A percentile compares a stretch with the other conserved stretches of the same genome.
Conservation (phyloP, 2,329 filamentous ascomycete genomes). For the Ascochyta viciae-villosae region DNA sequence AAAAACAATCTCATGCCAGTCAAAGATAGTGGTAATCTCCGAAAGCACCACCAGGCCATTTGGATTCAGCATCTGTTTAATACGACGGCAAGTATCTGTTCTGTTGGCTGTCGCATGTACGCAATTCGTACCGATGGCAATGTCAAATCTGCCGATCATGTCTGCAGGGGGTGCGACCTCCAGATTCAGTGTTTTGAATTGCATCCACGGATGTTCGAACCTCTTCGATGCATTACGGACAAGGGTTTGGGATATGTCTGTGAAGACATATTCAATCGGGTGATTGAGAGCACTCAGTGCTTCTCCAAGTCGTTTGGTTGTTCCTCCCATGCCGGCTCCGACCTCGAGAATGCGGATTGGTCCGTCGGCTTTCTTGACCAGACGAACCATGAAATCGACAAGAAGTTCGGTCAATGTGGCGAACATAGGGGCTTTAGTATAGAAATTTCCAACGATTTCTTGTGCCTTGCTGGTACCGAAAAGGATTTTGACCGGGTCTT, state of each 20-base stretch:
- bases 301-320: conserved; percentile 4
- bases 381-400: conserved; percentile 15
- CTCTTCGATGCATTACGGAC: conserved; percentile 42
- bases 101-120: conserved; percentile 31
- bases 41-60: conserved; percentile 24
- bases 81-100: conserved; percentile 4
- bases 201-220: conserved; percentile 41
- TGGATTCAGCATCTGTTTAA: conserved; percentile 14
- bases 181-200: conserved; percentile 42
- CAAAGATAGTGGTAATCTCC: conserved; percentile 21
- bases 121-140: conserved; percentile 29
- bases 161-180: conserved; percentile 10
- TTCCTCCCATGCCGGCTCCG: not conserved
- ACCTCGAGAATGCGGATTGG: not conserved
- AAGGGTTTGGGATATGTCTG: conserved; percentile 43
- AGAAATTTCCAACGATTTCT: conserved; percentile 23
- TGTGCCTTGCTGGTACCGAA: conserved; percentile 4
- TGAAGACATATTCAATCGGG: not conserved
- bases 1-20: conserved; percentile 29
- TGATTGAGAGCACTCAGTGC: not conserved
- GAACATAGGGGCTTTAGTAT: conserved; percentile 27
- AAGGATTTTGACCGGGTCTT: not conserved
- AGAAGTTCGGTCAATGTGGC: conserved; percentile 23
- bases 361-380: conserved; percentile 2
- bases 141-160: conserved; percentile 8